A percentile compares a stretch with the other conserved stretches of the same genome.
phyloP scores from a whole-genome alignment of 2,329 filamentous ascomycete genomes.

The Phoma sp. region DNA sequence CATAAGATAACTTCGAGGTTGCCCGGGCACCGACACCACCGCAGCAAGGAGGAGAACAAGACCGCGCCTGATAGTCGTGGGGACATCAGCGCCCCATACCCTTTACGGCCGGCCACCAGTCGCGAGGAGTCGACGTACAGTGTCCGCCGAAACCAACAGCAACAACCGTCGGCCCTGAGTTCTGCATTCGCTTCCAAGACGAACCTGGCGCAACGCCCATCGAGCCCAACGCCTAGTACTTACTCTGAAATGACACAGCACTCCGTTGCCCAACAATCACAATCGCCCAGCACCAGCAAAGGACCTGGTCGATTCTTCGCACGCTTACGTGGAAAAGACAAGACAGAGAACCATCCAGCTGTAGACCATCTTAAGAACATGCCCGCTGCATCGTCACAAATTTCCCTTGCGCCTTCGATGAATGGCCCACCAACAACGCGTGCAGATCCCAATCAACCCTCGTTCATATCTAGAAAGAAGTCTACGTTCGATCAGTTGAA shows the following conservation, averaged over 20 bases:
- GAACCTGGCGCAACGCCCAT: constrained; percentile 66
- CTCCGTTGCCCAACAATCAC: constrained; percentile 57
- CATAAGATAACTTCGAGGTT: constrained; percentile 64
- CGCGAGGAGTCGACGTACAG: constrained; percentile 73
- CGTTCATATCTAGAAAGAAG: constrained; percentile 36
- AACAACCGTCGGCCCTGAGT: constrained; percentile 51
- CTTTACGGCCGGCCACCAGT: constrained; percentile 74
- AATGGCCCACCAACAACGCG: constrained; percentile 36
- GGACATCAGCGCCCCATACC: constrained; percentile 54
- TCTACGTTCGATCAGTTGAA: constrained; percentile 26
- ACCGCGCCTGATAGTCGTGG: constrained; percentile 37
- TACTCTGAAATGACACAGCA: constrained; percentile 65
- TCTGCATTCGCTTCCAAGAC: constrained; percentile 59
- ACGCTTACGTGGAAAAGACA: constrained; percentile 58
- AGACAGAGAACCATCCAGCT: constrained; percentile 52
- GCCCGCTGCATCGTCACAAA: constrained; percentile 45
- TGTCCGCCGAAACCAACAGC: constrained; percentile 55
- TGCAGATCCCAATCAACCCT: constrained; percentile 38
- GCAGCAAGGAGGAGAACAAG: constrained; percentile 64
- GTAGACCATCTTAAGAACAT: constrained; percentile 50
- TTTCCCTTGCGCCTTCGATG: constrained; percentile 47
- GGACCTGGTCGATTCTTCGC: constrained; percentile 60
- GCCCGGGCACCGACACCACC: constrained; percentile 68
- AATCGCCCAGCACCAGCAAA: constrained; percentile 62
- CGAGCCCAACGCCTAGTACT: constrained; percentile 82